Conservation (phyloP, 2,329 filamentous ascomycete genomes). For the Colletotrichum camelliae region DNA sequence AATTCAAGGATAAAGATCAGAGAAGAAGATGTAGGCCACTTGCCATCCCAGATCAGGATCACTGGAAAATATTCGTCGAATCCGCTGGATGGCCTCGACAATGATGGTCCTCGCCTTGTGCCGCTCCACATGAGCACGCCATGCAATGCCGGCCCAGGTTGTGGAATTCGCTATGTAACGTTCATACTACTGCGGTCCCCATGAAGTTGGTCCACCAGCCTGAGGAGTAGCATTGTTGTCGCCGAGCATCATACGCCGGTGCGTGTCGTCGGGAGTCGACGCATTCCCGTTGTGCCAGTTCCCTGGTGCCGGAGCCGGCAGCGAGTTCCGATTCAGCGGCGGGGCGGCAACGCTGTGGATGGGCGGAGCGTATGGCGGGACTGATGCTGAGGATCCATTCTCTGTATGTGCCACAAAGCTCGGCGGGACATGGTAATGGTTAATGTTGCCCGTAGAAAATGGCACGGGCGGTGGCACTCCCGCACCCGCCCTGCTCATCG, state of each 20-base stretch:
- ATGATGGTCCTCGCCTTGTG: neutral
- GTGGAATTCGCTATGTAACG: neutral
- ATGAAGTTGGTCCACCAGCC: neutral
- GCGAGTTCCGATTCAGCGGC: slow-evolving; percentile 6
- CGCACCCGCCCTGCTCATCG: neutral
- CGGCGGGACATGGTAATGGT: neutral
- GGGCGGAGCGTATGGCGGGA: neutral
- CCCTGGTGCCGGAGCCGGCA: neutral
- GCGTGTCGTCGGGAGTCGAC: neutral
- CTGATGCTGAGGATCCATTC: too few relatives aligned
- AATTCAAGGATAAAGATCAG: neutral
- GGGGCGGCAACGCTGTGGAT: neutral
- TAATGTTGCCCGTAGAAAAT: neutral
- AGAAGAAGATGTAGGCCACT: neutral
- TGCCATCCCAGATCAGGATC: neutral
- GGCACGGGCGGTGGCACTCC: neutral
- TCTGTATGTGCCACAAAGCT: neutral
- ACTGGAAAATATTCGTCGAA: neutral
- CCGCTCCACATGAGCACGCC: neutral
- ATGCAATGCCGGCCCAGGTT: neutral
- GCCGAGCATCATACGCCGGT: neutral
- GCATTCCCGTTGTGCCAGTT: neutral
- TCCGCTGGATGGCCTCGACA: neutral
- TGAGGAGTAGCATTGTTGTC: neutral
- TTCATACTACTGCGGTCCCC: neutral